phyloP scores from a whole-genome alignment of 2,329 filamentous ascomycete genomes.

The Amesomyces nigricolor region DNA sequence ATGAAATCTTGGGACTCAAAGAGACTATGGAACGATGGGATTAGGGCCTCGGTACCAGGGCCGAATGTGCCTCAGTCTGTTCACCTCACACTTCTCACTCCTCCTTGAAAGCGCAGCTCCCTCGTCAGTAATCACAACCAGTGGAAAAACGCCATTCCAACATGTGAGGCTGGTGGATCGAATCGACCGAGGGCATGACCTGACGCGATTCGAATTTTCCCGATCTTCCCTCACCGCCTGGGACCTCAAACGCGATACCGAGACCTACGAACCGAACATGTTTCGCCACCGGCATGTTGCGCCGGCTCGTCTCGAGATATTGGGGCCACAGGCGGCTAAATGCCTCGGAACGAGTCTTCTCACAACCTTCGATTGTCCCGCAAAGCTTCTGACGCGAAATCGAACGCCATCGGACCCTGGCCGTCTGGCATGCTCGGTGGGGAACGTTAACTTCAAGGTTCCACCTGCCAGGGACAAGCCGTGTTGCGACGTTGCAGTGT shows the following conservation, averaged over 20 bases:
- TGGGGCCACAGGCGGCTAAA: slow-evolving; percentile 14
- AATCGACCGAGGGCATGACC: background rate
- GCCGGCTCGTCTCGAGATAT: background rate
- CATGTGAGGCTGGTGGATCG: background rate
- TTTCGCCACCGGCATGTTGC: slow-evolving; percentile 3
- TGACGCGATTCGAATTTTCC: background rate
- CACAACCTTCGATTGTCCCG: slow-evolving; percentile 1
- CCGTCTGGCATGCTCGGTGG: background rate
- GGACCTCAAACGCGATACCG: background rate
- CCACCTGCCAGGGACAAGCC: slow-evolving; percentile 9
- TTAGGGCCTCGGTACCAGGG: too few species aligned
- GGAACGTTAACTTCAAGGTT: slow-evolving; percentile 7
- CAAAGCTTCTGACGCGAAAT: slow-evolving; percentile 5
- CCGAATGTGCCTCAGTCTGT: too few species aligned
- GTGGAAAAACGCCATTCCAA: background rate
- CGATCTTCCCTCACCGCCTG: background rate
- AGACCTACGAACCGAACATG: background rate
- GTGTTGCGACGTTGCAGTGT: slow-evolving; percentile 11
- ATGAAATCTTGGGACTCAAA: too few species aligned
- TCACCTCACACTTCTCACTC: too few species aligned
- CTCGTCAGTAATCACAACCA: too few species aligned
- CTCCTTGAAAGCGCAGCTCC: too few species aligned
- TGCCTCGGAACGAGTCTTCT: slow-evolving; percentile 9
- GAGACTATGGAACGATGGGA: too few species aligned
- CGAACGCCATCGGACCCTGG: background rate